Percentiles rank a stretch among this genome's conserved stretches.
phyloP scores from a whole-genome alignment of 768 basidiomycete species.

The Tylopilus vinaceipallidus region DNA sequence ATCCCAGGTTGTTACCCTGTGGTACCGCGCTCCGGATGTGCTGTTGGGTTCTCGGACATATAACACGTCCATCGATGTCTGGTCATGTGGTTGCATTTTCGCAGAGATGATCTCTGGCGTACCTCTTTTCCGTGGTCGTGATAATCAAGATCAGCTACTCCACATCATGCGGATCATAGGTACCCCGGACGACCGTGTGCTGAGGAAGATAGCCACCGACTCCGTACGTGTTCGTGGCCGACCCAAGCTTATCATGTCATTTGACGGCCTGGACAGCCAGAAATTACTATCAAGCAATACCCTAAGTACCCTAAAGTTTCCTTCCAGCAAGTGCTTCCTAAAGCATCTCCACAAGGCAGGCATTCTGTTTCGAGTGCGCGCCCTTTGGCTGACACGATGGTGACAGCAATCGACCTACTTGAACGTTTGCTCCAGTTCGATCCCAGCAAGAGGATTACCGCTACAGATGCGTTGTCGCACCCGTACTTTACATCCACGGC shows the following conservation, averaged over 20 bases:
- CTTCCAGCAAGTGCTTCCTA: constrained; percentile 77
- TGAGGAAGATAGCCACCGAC: constrained; percentile 87
- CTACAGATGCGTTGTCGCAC: constrained; percentile 87
- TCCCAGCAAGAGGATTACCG: constrained; percentile 86
- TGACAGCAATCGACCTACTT: constrained; percentile 81
- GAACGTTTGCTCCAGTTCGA: constrained; percentile 96
- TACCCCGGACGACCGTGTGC: constrained; percentile 84
- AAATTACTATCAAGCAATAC: constrained; percentile 80
- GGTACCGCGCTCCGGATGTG: constrained; percentile 99
- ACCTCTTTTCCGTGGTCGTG: constrained; percentile 93
- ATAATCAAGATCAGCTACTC: constrained; percentile 96
- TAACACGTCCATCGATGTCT: constrained; percentile 97
- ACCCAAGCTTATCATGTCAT: not conserved
- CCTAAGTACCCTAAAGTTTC: constrained; percentile 85
- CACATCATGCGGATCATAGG: constrained; percentile 98
- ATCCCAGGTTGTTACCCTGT: constrained; percentile 87
- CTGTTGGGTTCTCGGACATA: constrained; percentile 96
- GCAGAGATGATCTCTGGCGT: constrained; percentile 99
- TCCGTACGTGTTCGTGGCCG: constrained; percentile 53
- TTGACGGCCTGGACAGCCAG: constrained; percentile 52
- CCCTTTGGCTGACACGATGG: constrained; percentile 4
- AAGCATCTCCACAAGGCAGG: constrained; percentile 80
- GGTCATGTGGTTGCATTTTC: constrained; percentile 99
- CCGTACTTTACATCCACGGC: constrained; percentile 77
- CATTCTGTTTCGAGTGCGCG: not conserved